Evolutionary conservation across 805 yeast species (phyloP).

Genomic region (Pichia californica): DNA sequence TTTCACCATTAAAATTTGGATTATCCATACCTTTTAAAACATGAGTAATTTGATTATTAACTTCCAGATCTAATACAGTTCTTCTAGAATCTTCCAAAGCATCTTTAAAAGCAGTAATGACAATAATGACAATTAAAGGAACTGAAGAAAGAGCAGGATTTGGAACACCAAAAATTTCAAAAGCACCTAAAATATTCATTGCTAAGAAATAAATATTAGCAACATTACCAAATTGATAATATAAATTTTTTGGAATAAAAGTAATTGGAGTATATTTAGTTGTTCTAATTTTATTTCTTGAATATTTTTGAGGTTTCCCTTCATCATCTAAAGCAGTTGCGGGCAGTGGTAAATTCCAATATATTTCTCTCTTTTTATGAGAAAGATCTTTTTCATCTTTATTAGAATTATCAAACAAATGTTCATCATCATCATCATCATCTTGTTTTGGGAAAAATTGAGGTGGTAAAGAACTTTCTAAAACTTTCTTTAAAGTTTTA

Average conservation of each 20-base stretch:
- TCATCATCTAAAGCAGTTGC: constrained; percentile 46
- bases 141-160: constrained; percentile 69
- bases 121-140: constrained; percentile 72
- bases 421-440: constrained; percentile 19
- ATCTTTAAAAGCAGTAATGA: constrained; percentile 70
- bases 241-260: constrained; percentile 79
- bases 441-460: constrained; percentile 16
- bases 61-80: constrained; percentile 63
- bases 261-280: constrained; percentile 90
- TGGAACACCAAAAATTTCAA: constrained; percentile 74
- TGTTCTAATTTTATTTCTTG: constrained; percentile 89
- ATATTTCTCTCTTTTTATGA: constrained; percentile 39
- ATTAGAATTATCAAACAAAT: constrained; percentile 27
- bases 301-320: constrained; percentile 55
- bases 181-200: constrained; percentile 73
- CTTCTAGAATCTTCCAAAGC: constrained; percentile 78
- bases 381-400: constrained; percentile 24
- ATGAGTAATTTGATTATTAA: constrained; percentile 69
- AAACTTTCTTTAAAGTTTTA: constrained; percentile 40
- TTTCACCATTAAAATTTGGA: constrained; percentile 56
- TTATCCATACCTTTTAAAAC: constrained; percentile 51
- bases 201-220: constrained; percentile 86
- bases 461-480: constrained; percentile 17
- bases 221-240: constrained; percentile 75
- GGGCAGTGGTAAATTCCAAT: constrained; percentile 57